Conservation (phyloP, 768 basidiomycete species). For the Sistotremastrum niveocremeum region DNA sequence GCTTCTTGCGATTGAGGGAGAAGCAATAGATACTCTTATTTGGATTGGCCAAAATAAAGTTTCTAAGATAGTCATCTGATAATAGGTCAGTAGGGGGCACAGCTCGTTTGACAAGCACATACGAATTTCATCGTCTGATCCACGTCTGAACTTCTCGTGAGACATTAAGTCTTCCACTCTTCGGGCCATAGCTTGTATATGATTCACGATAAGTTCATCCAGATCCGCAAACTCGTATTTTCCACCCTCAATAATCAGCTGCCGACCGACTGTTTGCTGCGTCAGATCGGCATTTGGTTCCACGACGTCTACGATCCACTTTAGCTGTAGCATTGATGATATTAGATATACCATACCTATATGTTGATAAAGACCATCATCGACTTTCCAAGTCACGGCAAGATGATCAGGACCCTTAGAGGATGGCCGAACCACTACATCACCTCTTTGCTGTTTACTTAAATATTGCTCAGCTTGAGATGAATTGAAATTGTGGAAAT, state of each 20-base stretch:
- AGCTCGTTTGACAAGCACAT: constrained; percentile 20
- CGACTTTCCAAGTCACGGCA: constrained; percentile 98
- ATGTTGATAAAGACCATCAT: constrained; percentile 90
- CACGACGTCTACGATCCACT: constrained; percentile 46
- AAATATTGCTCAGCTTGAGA: constrained; percentile 81
- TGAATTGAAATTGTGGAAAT: constrained; percentile 92
- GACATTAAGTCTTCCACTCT: constrained; percentile 90
- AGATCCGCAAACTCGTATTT: constrained; percentile 83
- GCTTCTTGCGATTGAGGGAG: constrained; percentile 73
- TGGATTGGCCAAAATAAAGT: constrained; percentile 86
- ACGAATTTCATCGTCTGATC: constrained; percentile 85
- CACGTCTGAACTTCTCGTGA: constrained; percentile 89
- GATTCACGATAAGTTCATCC: constrained; percentile 93
- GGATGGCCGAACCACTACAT: constrained; percentile 92
- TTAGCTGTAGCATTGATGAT: background rate
- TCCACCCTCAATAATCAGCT: constrained; percentile 52
- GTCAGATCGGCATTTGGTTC: constrained; percentile 67
- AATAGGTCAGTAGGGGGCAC: background rate
- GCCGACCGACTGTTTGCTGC: constrained; percentile 46
- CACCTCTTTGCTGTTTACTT: constrained; percentile 83
- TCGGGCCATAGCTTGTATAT: constrained; percentile 86
- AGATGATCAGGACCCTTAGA: constrained; percentile 89
- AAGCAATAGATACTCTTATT: constrained; percentile 94
- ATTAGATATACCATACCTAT: constrained; percentile 47
- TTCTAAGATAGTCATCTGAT: constrained; percentile 74